Evolutionary conservation across 2,329 filamentous ascomycete genomes (phyloP).

Genomic region (Aspergillus texensis): DNA sequence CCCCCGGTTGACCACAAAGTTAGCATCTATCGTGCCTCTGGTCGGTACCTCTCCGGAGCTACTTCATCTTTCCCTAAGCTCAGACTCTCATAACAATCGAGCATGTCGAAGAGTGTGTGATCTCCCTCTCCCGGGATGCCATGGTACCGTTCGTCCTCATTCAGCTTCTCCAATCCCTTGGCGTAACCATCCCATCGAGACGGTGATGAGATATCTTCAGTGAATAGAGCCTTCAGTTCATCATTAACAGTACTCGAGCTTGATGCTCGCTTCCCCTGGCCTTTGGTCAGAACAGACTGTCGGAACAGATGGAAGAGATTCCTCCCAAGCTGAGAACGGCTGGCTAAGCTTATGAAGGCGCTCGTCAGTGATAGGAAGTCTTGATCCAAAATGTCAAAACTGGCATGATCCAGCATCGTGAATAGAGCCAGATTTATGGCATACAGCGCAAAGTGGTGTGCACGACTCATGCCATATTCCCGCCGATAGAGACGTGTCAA

Average conservation of each 20-base stretch:
- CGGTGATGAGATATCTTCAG: constrained; percentile 25
- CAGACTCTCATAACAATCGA: constrained; percentile 42
- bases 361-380: constrained; percentile 39
- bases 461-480: constrained; percentile 38
- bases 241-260: constrained; percentile 26
- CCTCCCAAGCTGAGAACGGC: constrained; percentile 35
- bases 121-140: constrained; percentile 21
- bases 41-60: constrained; percentile 22
- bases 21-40: not conserved
- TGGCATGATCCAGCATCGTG: constrained; percentile 31
- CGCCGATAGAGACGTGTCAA: constrained; percentile 34
- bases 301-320: constrained; percentile 42
- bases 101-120: constrained; percentile 37
- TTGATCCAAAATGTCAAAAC: constrained; percentile 36
- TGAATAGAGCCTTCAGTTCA: constrained; percentile 37
- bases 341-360: constrained; percentile 37
- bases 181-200: constrained; percentile 35
- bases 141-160: constrained; percentile 35
- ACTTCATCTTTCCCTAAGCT: constrained; percentile 40
- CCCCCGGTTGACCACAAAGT: not conserved
- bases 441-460: constrained; percentile 42
- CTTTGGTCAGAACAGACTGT: constrained; percentile 34
- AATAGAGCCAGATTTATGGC: constrained; percentile 43
- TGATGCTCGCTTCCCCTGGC: constrained; percentile 33
- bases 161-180: constrained; percentile 37